phyloP scores from a whole-genome alignment of 1,139 yeast species.

The Wickerhamomyces sp. region DNA sequence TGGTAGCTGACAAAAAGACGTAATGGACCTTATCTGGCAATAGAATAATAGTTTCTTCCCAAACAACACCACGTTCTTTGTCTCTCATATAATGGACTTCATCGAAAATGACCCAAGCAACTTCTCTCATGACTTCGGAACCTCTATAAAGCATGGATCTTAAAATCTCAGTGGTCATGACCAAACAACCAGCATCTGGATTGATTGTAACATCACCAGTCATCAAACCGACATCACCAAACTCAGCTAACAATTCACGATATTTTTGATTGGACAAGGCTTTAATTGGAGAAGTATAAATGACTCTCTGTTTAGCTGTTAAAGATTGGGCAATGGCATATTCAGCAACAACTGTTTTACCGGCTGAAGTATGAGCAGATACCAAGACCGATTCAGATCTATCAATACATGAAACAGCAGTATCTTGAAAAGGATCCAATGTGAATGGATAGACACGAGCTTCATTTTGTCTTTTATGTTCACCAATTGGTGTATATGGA shows the following conservation, averaged over 20 bases:
- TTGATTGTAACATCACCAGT: slow-evolving; percentile 98
- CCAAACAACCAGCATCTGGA: slow-evolving; percentile 94
- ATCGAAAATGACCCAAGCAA: slow-evolving; percentile 93
- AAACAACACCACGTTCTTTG: slow-evolving; percentile 95
- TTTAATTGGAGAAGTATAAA: slow-evolving; percentile 95
- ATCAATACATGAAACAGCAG: slow-evolving; percentile 91
- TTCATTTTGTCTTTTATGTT: slow-evolving; percentile 66
- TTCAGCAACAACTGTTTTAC: slow-evolving; percentile 98
- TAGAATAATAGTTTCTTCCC: slow-evolving; percentile 98
- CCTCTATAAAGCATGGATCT: slow-evolving; percentile 92
- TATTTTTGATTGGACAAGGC: slow-evolving; percentile 96
- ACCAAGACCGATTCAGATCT: slow-evolving; percentile 94
- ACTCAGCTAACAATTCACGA: slow-evolving; percentile 86
- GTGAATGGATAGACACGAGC: slow-evolving; percentile 91
- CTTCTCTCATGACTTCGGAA: slow-evolving; percentile 93
- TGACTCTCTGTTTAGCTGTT: slow-evolving; percentile 87
- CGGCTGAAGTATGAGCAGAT: slow-evolving; percentile 98
- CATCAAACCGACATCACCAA: slow-evolving; percentile 95
- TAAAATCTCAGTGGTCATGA: slow-evolving; percentile 96
- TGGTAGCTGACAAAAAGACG: slow-evolving; percentile 89
- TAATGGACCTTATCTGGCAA: slow-evolving; percentile 92
- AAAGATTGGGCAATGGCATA: slow-evolving; percentile 96
- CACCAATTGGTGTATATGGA: slow-evolving; percentile 81
- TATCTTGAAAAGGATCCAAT: slow-evolving; percentile 94
- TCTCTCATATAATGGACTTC: slow-evolving; percentile 97